Conservation (phyloP, 106 monocot species). For the Cymbidium sinense region DNA sequence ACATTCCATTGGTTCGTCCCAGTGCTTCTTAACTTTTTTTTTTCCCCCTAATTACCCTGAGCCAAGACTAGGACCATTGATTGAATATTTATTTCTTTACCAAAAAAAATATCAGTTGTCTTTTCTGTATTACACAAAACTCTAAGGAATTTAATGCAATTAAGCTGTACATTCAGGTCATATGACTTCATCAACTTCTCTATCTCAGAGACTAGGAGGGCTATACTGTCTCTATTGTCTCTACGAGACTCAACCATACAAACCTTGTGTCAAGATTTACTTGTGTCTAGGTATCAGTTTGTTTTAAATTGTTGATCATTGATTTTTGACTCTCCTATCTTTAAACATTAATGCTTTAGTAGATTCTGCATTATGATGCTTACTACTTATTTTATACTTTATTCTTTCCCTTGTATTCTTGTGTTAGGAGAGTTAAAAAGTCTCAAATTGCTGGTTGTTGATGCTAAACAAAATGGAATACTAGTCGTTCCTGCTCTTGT, state of each 20-base stretch:
- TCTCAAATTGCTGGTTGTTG: constrained; percentile 53
- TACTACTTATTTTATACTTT: background rate
- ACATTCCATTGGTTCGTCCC: constrained; percentile 43
- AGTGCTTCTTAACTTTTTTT: background rate
- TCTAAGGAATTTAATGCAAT: background rate
- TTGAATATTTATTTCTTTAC: background rate
- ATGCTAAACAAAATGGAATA: constrained; percentile 60
- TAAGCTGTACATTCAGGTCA: constrained; percentile 42
- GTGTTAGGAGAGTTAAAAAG: constrained; percentile 63
- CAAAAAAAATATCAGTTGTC: background rate
- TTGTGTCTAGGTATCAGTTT: constrained; percentile 62
- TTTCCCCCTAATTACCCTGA: background rate
- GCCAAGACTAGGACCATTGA: background rate
- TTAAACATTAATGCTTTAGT: background rate
- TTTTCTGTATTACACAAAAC: background rate
- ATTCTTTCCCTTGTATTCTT: background rate
- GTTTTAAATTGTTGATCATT: background rate
- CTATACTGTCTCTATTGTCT: constrained; percentile 97
- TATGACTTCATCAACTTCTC: constrained; percentile 37
- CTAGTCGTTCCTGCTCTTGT: constrained; percentile 55
- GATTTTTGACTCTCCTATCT: background rate
- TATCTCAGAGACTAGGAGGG: constrained; percentile 68
- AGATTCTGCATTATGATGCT: background rate
- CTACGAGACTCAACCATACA: constrained; percentile 78
- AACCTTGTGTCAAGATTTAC: constrained; percentile 83